Evolutionary conservation across 768 basidiomycete species (phyloP).

Genomic region (Hydnum rufescens): DNA sequence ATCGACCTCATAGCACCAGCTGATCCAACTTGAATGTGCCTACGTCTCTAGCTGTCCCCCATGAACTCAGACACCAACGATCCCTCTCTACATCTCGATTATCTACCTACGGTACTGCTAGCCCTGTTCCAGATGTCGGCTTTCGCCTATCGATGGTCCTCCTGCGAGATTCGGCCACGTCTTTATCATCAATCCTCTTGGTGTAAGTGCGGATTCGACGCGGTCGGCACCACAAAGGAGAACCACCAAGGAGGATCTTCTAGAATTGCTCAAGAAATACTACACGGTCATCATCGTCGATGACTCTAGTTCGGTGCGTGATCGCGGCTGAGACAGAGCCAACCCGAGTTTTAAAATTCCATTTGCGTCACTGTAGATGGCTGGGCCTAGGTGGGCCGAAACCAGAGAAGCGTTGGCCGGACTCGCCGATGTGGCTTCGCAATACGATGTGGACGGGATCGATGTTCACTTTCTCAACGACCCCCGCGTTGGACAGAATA

Average conservation of each 20-base stretch:
- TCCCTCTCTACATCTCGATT: no score
- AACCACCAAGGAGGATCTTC: not conserved
- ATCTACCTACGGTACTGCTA: no score
- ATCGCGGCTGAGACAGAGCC: not conserved
- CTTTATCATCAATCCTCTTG: no score
- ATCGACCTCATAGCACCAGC: no score
- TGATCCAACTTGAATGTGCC: no score
- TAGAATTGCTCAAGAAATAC: not conserved
- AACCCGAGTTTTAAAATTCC: not conserved
- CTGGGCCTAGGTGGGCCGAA: conserved; percentile 27
- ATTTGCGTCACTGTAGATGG: no score
- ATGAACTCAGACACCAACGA: no score
- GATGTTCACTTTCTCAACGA: conserved; percentile 43
- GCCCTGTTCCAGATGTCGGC: no score
- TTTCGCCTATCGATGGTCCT: no score
- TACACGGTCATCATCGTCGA: conserved; percentile 1
- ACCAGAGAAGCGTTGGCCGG: conserved; percentile 27
- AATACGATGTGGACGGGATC: conserved; percentile 38
- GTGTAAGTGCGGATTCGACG: no score
- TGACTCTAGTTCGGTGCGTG: not conserved
- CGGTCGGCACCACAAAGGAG: not conserved
- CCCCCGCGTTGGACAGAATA: conserved; percentile 14
- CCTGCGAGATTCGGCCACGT: no score
- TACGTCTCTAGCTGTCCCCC: no score
- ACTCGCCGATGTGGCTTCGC: conserved; percentile 28